Percentiles rank a stretch among this genome's conserved stretches.
These are phyloP conservation scores for Tardiomyces blankii DNA, from an alignment of 1,139 yeast genomes.

Conservation along the genomic window DNA sequence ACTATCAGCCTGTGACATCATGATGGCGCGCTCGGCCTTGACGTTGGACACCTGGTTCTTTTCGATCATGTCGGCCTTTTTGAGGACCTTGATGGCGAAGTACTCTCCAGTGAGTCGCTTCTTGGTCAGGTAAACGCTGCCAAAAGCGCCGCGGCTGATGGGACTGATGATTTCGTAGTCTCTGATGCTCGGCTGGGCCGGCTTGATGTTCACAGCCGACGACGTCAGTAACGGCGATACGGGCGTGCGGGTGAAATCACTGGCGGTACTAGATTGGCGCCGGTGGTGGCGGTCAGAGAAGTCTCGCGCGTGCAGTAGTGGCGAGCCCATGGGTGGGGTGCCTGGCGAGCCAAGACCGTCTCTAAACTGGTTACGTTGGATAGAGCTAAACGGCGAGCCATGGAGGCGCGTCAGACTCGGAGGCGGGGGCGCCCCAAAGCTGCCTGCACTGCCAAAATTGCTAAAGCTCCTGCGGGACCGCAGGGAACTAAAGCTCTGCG, in stretches of 20 bases:
- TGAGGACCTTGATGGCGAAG: slow-evolving; percentile 90
- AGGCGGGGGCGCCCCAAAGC: too few relatives aligned
- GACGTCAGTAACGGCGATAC: slow-evolving; percentile 74
- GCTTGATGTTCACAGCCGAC: slow-evolving; percentile 32
- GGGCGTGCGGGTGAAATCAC: slow-evolving; percentile 40
- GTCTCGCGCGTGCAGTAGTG: background rate
- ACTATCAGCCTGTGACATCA: slow-evolving; percentile 94
- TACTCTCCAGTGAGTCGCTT: slow-evolving; percentile 85
- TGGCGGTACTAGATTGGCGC: slow-evolving; percentile 12
- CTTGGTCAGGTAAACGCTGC: slow-evolving; percentile 81
- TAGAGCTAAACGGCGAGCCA: too few relatives aligned
- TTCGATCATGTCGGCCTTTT: slow-evolving; percentile 92
- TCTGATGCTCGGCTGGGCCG: slow-evolving; percentile 53
- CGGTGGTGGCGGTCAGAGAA: slow-evolving; percentile 11
- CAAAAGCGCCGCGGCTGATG: slow-evolving; percentile 95
- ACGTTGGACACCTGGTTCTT: slow-evolving; percentile 94
- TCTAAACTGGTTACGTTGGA: slow-evolving; percentile 1
- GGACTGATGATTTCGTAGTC: slow-evolving; percentile 91
- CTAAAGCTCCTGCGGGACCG: too few relatives aligned
- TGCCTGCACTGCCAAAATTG: too few relatives aligned
- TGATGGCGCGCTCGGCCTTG: slow-evolving; percentile 87
- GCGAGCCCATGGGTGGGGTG: background rate
- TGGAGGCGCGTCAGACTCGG: too few relatives aligned
- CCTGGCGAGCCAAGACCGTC: background rate
- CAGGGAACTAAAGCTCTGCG: too few relatives aligned